Base-by-base conservation (phyloP, 768 basidiomycete species). In the Mycena rebaudengoi region DNA sequence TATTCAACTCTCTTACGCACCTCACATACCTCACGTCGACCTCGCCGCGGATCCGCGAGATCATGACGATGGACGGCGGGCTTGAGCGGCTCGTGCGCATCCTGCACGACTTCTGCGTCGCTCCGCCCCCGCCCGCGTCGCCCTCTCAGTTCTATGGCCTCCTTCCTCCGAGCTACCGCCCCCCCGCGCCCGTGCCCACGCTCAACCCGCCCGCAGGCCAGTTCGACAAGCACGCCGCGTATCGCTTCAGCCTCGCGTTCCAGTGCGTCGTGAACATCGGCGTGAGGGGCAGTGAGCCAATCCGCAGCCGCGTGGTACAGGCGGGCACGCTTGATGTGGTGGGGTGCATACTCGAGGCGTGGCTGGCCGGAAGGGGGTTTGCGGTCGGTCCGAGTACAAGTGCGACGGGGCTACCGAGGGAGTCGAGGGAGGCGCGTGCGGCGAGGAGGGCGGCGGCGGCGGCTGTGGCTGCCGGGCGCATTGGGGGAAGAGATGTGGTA, bases 251-350 rank as follows among this genome's bases (percentile, higher is more conserved):
- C 0, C 87, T 98, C 60, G 97, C 97, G 1, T 96, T 99, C 73
- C 96, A 98, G 73, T 98, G 95, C 71, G 89, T 99, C 44, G 96
- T 96, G 65, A 99, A 99, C 76, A 95, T 98, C 70, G 97, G 97
- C 35, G 96, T 99, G 0, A 82, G 97, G 29, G 97, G 97, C n/a
- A 91, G 88, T 60, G 96, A 99, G 76, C 88, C 88, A 20, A 96
- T 98, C 70, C 82, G 97, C 43, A 91, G 91, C 67, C 85, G 96
- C 11, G 96, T 98, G 18, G 97, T 98, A 5, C 94, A 98, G 76
- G 95, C 96, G 0, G 96, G 97, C 18, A 94, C 95, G 0, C 82
- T 98, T 26, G 94, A 96, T 67, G 93, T 98, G 5, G 96, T 98
- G 1, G 95, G 95, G 6, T 94, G 94, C 65, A 92, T 98, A 23